Evolutionary conservation across 2,329 filamentous ascomycete species (phyloP).

Genomic region (Colletotrichum sp.): DNA sequence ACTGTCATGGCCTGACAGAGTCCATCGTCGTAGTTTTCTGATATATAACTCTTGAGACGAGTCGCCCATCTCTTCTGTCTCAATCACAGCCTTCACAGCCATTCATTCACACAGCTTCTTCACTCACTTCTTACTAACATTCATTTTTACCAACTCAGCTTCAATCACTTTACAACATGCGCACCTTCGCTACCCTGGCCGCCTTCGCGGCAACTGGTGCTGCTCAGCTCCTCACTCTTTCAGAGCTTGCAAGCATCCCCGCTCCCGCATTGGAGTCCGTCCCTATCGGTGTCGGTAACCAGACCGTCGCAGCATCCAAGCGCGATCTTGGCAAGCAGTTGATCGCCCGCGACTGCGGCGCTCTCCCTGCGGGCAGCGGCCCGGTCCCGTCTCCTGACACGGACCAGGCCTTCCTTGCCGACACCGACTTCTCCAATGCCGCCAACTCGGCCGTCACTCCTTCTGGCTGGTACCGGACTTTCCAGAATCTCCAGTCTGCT

Average conservation of each 20-base stretch:
- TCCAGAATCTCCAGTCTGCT: conserved; percentile 7
- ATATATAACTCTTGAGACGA: neutral
- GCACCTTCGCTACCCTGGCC: neutral
- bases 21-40: neutral
- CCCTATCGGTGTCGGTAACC: neutral
- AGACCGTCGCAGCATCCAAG: neutral
- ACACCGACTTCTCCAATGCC: neutral
- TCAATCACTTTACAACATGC: neutral
- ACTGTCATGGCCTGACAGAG: neutral
- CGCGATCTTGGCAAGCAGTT: neutral
- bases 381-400: neutral
- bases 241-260: neutral
- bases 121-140: neutral
- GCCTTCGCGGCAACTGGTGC: neutral
- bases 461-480: conserved; percentile 1
- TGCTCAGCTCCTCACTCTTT: neutral
- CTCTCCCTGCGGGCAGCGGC: neutral
- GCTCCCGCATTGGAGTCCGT: neutral
- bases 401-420: neutral
- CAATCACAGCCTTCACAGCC: neutral
- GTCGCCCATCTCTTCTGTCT: neutral
- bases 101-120: neutral
- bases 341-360: neutral
- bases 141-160: neutral
- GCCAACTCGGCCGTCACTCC: neutral